Percentiles rank a stretch among this genome's conserved stretches.
phyloP scores from a whole-genome alignment of 345 rosid genomes.

The Iberis pinnata region DNA sequence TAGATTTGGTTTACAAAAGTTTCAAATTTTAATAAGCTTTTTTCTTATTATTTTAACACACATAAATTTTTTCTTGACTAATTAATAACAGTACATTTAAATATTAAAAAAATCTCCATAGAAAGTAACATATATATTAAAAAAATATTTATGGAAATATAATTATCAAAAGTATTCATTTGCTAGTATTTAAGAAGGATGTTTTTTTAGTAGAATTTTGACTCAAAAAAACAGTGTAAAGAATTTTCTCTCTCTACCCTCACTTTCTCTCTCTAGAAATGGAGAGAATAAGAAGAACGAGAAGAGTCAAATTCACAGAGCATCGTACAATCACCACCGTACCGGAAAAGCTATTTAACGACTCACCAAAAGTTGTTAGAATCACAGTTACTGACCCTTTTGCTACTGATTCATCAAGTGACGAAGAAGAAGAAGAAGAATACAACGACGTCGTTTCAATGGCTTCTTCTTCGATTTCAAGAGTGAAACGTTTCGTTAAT shows the following conservation, averaged over 20 bases:
- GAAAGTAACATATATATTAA: not conserved
- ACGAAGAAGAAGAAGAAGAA: no score
- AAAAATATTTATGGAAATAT: not conserved
- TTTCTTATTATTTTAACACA: conserved; percentile 5
- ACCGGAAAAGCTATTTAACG: not conserved
- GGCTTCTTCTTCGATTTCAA: not conserved
- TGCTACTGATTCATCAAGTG: conserved; percentile 32
- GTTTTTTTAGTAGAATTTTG: conserved; percentile 8
- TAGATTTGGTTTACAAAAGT: no score
- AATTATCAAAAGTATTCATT: not conserved
- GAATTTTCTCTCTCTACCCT: not conserved
- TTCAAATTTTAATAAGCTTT: no score
- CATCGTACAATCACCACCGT: conserved; percentile 19
- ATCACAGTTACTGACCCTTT: conserved; percentile 26
- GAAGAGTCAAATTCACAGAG: conserved; percentile 30
- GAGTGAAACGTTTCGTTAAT: conserved; percentile 25
- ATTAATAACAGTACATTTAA: not conserved
- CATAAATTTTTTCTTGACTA: no score
- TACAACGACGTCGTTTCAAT: conserved; percentile 15
- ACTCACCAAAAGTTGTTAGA: conserved; percentile 13
- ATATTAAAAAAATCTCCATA: conserved; percentile 7
- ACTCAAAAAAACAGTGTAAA: no score
- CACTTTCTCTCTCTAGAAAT: conserved; percentile 3
- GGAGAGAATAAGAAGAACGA: conserved; percentile 32
- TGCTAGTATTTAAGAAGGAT: conserved; percentile 9